Evolutionary conservation across 768 basidiomycete species (phyloP), one percentile per base, ranked within the genome.

Genomic region (Pholiota microspora): DNA sequence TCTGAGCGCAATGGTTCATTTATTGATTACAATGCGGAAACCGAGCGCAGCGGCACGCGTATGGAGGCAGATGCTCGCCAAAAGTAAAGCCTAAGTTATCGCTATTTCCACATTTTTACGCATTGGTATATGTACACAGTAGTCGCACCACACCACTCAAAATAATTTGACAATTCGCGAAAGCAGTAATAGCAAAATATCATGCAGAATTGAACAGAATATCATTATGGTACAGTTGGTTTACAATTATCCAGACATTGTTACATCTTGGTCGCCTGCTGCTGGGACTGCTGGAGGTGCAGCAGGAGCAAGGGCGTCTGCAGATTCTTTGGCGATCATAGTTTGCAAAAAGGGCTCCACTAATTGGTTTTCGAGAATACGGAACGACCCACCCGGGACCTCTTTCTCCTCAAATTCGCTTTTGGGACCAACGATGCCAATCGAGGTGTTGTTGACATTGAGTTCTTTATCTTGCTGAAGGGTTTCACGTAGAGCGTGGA

Each of bases 401-500:
- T 75, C 74, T 46, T 61, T 67, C 38, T 69, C 77, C 71, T 93
- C 86, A 55, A 84, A 74, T 29, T 70, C 66, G 61, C 86, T 82
- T 27, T 78, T 72, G 9, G 88, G 81, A 8, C 96, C 96, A 55
- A 98, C 79, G 66, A 99, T 91, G 27, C 94, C 95, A 62, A 98
- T 86, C 1, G 92, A 94, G 1, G 97, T 99, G 76, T 99, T 99
- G 68, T 89, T 84, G 62, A 87, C 75, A 15, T 87, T 94, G 53
- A 98, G 85, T 64, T 92, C 94, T 71, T 99, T 99, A 77, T 98
- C 97, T 67, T 99, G 97, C 65, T 98, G 97, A 32, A 99, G 83
- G 2, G 97, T 98, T 69, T 98, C 96, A 27, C 94, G 86, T 13
- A 99, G 82, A 10, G 97, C 96, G 56, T 94, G 90, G 34, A 99